A percentile compares a stretch with the other conserved stretches of the same genome.
Evolutionary conservation across 2,329 filamentous ascomycete species (phyloP).

Genomic region (Gyromitra esculenta): DNA sequence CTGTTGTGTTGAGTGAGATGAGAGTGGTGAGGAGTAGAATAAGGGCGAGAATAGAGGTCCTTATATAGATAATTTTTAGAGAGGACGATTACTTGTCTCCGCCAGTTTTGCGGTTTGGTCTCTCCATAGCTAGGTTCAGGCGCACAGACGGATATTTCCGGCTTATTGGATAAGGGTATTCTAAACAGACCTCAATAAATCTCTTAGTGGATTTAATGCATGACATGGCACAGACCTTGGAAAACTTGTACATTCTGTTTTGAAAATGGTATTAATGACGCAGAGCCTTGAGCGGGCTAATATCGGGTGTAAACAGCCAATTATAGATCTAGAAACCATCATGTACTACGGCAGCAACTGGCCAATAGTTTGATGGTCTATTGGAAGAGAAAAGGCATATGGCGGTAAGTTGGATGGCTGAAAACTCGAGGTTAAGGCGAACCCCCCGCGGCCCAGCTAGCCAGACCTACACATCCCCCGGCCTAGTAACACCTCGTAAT

Average conservation of each 20-base stretch:
- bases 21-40: slow-evolving; percentile 29
- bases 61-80: slow-evolving; percentile 25
- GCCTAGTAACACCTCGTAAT: neutral
- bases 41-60: slow-evolving; percentile 2
- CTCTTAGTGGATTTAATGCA: neutral
- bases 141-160: neutral
- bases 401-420: neutral
- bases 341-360: neutral
- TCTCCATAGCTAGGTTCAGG: neutral
- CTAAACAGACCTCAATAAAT: neutral
- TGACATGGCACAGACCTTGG: neutral
- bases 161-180: neutral
- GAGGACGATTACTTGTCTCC: neutral
- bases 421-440: neutral
- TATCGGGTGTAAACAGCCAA: neutral
- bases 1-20: slow-evolving; percentile 17
- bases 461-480: too few relatives aligned
- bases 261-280: neutral
- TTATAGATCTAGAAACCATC: neutral
- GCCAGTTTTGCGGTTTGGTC: neutral
- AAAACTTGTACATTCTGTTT: neutral
- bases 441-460: too few relatives aligned
- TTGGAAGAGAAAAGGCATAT: neutral
- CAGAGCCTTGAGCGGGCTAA: neutral
- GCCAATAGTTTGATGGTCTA: neutral